Conservation (phyloP, 768 basidiomycete genomes). For the Pleurotus platypus region DNA sequence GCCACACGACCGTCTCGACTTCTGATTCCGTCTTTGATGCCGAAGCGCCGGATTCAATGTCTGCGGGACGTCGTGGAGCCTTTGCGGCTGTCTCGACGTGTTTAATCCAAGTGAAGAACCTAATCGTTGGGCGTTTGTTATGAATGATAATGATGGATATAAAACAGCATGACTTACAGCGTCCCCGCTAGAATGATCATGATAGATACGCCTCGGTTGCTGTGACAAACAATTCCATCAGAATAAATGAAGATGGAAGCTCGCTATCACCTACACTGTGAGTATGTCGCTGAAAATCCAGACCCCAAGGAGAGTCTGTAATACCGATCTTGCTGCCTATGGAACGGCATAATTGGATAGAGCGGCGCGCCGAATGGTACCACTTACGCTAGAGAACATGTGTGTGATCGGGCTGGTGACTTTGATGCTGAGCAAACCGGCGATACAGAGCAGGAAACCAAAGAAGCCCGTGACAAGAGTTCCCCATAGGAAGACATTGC, state of each 20-base stretch:
- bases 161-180: conserved; percentile 38
- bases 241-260: too few relatives aligned
- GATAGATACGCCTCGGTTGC: conserved; percentile 64
- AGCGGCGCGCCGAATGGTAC: conserved; percentile 3
- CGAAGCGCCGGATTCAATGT: conserved; percentile 30
- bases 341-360: conserved; percentile 10
- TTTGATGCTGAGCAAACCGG: conserved; percentile 77
- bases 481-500: conserved; percentile 58
- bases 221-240: conserved; percentile 18
- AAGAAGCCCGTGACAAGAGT: conserved; percentile 70
- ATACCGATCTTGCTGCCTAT: conserved; percentile 76
- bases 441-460: conserved; percentile 78
- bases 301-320: conserved; percentile 80
- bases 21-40: background rate
- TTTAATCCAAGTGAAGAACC: conserved; percentile 53
- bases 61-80: conserved; percentile 27
- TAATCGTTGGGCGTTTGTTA: conserved; percentile 12
- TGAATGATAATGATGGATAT: background rate
- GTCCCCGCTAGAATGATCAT: conserved; percentile 65
- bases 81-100: conserved; percentile 24
- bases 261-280: conserved; percentile 49
- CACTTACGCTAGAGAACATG: conserved; percentile 76
- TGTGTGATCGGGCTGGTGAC: conserved; percentile 82
- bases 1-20: conserved; percentile 20
- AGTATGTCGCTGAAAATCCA: conserved; percentile 74